Evolutionary conservation across 441 rosid genomes (phyloP).

Genomic region (Euphorbia corollata): DNA sequence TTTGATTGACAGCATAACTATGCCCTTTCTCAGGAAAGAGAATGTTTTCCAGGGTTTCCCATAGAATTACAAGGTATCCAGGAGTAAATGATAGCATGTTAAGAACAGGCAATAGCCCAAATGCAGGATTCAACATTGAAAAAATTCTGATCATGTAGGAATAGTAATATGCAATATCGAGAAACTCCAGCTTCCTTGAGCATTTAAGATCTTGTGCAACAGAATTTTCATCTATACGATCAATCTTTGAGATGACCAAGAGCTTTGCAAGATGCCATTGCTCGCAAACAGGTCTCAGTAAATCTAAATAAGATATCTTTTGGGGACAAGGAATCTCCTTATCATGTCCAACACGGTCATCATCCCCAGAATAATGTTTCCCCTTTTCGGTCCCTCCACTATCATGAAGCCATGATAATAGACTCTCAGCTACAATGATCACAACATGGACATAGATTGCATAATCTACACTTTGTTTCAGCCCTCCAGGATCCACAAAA

Average conservation of each 20-base stretch:
- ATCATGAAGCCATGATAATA: conserved; percentile 48
- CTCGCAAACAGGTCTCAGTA: conserved; percentile 68
- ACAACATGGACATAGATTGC: conserved; percentile 59
- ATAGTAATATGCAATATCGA: conserved; percentile 73
- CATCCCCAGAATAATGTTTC: conserved; percentile 35
- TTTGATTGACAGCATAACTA: conserved; percentile 21
- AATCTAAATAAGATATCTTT: conserved; percentile 52
- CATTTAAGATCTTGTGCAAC: conserved; percentile 26
- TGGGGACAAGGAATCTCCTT: conserved; percentile 27
- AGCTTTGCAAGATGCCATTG: conserved; percentile 91
- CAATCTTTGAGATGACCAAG: conserved; percentile 43
- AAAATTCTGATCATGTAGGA: conserved; percentile 80
- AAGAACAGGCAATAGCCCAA: conserved; percentile 75
- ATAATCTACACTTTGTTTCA: conserved; percentile 45
- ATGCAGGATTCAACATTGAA: conserved; percentile 49
- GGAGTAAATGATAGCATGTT: conserved; percentile 91
- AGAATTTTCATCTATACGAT: conserved; percentile 27
- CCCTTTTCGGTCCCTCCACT: conserved; percentile 39
- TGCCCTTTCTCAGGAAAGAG: conserved; percentile 37
- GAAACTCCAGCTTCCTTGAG: conserved; percentile 44
- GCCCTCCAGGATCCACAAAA: conserved; percentile 44
- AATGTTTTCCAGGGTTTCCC: conserved; percentile 58
- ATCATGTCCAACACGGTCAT: conserved; percentile 26
- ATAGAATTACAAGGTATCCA: conserved; percentile 60
- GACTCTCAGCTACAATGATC: conserved; percentile 54